These are phyloP conservation scores for Quercus phellos DNA, from an alignment of 331 rosid genomes.

Conservation along the genomic window DNA sequence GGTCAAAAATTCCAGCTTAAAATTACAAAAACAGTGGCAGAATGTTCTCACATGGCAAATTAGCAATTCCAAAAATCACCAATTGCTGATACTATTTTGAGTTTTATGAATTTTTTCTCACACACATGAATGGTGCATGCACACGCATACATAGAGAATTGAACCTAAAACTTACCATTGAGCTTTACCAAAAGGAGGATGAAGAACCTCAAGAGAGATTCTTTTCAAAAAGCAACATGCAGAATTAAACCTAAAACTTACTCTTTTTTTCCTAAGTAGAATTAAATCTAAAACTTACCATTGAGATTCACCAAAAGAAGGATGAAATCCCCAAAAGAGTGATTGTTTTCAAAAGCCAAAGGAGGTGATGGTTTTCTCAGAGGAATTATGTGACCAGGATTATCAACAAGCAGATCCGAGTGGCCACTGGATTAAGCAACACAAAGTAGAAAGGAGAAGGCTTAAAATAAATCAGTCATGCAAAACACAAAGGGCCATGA, in stretches of 20 bases:
- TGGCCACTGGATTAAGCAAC: conserved; percentile 19
- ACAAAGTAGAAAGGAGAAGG: conserved; percentile 2
- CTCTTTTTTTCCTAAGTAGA: not conserved
- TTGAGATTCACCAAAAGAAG: conserved; percentile 31
- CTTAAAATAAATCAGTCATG: not conserved
- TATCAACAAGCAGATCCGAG: conserved; percentile 25
- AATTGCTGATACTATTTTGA: not conserved
- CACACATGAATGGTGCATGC: not conserved
- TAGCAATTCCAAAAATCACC: conserved; percentile 6
- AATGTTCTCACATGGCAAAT: not conserved
- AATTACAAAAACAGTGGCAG: not conserved
- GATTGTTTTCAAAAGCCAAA: conserved; percentile 24
- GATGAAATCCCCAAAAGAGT: conserved; percentile 27
- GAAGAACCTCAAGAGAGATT: conserved; percentile 31
- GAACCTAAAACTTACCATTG: conserved; percentile 43
- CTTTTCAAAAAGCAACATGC: conserved; percentile 18
- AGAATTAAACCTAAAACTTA: conserved; percentile 34
- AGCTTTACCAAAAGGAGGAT: conserved; percentile 27
- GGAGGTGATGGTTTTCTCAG: conserved; percentile 28
- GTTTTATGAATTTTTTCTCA: not conserved
- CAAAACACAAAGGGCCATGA: conserved; percentile 5
- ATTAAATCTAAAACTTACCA: conserved; percentile 39
- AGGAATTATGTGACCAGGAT: conserved; percentile 22
- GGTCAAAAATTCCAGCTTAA: conserved; percentile 8
- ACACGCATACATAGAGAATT: not conserved